Conservation (phyloP, 805 yeast genomes). For the Yarrowia sp. region DNA sequence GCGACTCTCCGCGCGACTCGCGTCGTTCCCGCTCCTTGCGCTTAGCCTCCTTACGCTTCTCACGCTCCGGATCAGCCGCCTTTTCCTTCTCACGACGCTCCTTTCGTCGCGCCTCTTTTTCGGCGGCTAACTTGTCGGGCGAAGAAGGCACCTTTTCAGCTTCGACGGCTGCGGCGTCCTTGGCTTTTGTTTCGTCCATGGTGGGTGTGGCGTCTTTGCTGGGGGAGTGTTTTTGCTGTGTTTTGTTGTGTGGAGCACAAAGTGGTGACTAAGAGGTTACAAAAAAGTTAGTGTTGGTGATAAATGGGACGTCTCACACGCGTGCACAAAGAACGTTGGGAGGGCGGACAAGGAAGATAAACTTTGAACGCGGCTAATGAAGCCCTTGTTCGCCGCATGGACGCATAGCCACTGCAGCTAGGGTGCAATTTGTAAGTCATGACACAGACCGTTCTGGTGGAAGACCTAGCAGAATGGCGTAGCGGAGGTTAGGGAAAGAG, state of each 20-base stretch:
- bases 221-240: neutral
- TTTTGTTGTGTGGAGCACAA: neutral
- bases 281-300: neutral
- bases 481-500: neutral
- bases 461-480: neutral
- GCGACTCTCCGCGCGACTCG: neutral
- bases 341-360: neutral
- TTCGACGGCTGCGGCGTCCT: neutral
- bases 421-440: neutral
- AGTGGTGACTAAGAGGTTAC: slow-evolving; percentile 10
- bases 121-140: slow-evolving; percentile 7
- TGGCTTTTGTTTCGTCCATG: slow-evolving; percentile 5
- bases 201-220: neutral
- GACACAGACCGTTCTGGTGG: neutral
- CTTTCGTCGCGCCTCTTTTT: slow-evolving; percentile 19
- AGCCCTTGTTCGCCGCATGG: neutral
- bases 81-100: slow-evolving; percentile 19
- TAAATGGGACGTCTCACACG: neutral
- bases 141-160: slow-evolving; percentile 19
- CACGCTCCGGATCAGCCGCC: slow-evolving; percentile 9
- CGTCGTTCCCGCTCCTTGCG: slow-evolving; percentile 17
- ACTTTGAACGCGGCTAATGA: neutral
- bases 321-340: neutral
- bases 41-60: slow-evolving; percentile 7
- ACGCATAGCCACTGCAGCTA: neutral